Percentiles rank a stretch among this genome's conserved stretches.
These are phyloP conservation scores for Rubus parviflorus DNA, from an alignment of 306 rosid genomes.

Conservation along the genomic window DNA sequence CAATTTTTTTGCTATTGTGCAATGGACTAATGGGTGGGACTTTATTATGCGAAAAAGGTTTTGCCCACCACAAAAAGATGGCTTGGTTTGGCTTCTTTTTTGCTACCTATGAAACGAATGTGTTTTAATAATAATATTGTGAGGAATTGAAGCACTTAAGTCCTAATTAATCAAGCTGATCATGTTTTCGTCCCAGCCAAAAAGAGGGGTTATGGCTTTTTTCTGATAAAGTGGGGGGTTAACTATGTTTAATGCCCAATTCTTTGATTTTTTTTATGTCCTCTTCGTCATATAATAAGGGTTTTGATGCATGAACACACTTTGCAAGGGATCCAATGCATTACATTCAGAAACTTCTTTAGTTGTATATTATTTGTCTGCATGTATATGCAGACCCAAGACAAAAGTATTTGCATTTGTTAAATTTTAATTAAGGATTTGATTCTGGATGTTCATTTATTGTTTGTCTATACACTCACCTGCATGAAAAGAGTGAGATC, in stretches of 20 bases:
- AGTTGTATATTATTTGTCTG: neutral
- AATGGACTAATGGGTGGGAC: neutral
- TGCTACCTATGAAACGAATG: neutral
- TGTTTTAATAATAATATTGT: neutral
- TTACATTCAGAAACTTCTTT: neutral
- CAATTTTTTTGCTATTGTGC: neutral
- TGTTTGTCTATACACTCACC: neutral
- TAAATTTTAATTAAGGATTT: neutral
- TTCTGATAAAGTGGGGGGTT: neutral
- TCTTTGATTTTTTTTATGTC: neutral
- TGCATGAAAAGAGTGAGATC: neutral
- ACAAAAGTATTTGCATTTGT: neutral
- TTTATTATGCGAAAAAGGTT: constrained; percentile 9
- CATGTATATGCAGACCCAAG: neutral
- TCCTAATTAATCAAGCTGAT: constrained; percentile 12
- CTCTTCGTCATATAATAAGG: neutral
- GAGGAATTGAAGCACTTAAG: constrained; percentile 8
- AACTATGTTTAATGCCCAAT: neutral
- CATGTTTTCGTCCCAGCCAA: constrained; percentile 3
- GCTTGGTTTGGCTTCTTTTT: constrained; percentile 12
- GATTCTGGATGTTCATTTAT: neutral
- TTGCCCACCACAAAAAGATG: constrained; percentile 28
- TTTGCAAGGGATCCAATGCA: constrained; percentile 37
- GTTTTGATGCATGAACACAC: neutral
- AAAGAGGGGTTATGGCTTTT: constrained; percentile 3